phyloP scores from a whole-genome alignment of 768 basidiomycete species.

The Boletus fagicola region DNA sequence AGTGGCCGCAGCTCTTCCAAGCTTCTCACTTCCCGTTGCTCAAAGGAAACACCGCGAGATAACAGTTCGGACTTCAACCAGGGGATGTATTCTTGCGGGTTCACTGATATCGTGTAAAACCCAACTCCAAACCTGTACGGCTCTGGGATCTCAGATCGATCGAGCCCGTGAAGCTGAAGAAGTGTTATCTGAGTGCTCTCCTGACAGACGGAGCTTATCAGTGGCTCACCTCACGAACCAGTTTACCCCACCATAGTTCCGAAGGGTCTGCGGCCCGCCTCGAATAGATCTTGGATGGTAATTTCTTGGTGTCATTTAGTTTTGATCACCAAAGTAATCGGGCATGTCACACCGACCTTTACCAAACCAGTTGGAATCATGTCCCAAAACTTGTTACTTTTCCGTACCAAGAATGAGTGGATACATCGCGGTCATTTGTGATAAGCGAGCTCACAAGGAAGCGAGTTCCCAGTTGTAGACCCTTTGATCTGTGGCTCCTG shows the following conservation, averaged over 20 bases:
- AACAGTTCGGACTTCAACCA: conserved; percentile 45
- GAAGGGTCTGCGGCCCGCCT: conserved; percentile 17
- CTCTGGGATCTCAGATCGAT: conserved; percentile 35
- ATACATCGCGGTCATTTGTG: not conserved
- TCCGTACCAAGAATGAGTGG: conserved; percentile 3
- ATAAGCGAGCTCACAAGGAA: conserved; percentile 38
- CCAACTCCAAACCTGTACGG: conserved; percentile 37
- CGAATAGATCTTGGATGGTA: conserved; percentile 39
- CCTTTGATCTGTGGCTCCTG: conserved; percentile 34
- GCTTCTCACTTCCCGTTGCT: conserved; percentile 40
- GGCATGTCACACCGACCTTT: conserved; percentile 28
- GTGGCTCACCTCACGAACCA: conserved; percentile 39
- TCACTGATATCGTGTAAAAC: conserved; percentile 48
- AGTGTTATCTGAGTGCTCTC: not conserved
- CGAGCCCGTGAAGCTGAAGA: conserved; percentile 34
- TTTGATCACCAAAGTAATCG: not conserved
- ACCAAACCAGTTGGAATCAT: conserved; percentile 45
- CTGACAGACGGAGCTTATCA: not conserved
- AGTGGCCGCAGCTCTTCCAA: conserved; percentile 47
- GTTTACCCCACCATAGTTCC: conserved; percentile 38
- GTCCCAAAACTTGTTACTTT: conserved; percentile 47
- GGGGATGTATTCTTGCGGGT: conserved; percentile 50
- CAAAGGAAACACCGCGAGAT: conserved; percentile 42
- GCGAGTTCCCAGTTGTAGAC: conserved; percentile 38
- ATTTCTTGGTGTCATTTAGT: conserved; percentile 29